Base-by-base conservation (phyloP, 768 basidiomycete species). In the Trametes villosa region DNA sequence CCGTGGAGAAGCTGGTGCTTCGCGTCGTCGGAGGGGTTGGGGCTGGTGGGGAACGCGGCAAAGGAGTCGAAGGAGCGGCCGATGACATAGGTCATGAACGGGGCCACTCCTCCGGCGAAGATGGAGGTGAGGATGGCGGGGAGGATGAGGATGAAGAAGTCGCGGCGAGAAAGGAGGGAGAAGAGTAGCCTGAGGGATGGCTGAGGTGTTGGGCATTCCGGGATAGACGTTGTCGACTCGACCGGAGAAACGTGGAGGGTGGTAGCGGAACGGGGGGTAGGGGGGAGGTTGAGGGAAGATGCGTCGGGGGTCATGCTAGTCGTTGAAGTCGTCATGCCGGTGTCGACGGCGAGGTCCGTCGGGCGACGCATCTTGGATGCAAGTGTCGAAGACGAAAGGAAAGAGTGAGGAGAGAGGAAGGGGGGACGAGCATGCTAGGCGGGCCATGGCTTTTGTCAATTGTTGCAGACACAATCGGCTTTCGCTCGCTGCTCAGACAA, bases 21-120 rank as follows among this genome's bases (percentile, higher is more conserved):
- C 62, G 77, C 78, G 15, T 71, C 67, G 30, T 78, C 68, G 3
- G 80, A 63, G 9, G 81, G 77, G 53, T 76, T 66, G 17, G 72
- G 66, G 13, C 76, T 71, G 15, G 78, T 70, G 20, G 85, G 80
- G 72, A 84, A 91, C 0, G 72, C 69, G 6, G 89, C 82, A 64
- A 94, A 91, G 0, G 84, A 79, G 63, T 89, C 79, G 75, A 95
- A 94, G 1, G 86, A 85, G 51, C 86, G 81, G 36, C 94, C 93
- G 64, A 94, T 78, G 66, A 92, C 84, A 31, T 83, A 77, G 8
- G 93, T 93, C 92, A 95, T 94, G 79, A 89, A 90, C 1, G 94
- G 92, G 0, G 88, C 89, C 54, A 92, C 80, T 31, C 86, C 84
- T 36, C 91, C 89, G 3, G 87, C 81, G 50, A 81, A 76, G 44